phyloP scores from a whole-genome alignment of 306 rosid genomes.

The Phaseolus lunatus region DNA sequence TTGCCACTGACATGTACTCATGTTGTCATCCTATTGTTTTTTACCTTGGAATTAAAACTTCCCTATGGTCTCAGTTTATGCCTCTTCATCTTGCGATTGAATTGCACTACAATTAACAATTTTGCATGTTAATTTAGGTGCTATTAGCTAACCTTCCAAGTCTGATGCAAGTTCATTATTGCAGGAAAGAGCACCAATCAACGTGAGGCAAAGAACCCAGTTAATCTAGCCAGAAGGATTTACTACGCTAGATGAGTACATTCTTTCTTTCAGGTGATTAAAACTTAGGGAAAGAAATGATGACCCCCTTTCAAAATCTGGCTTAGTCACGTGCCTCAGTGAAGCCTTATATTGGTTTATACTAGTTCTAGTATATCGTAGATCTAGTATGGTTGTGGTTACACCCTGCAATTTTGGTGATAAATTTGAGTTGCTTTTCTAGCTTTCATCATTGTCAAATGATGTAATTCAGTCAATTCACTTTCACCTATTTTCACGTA shows the following conservation, averaged over 20 bases:
- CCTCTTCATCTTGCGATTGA: not conserved
- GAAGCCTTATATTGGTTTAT: not conserved
- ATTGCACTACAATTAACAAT: not conserved
- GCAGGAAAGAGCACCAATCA: conserved; percentile 52
- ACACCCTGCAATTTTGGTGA: conserved; percentile 12
- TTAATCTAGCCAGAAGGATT: conserved; percentile 42
- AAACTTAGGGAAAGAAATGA: not conserved
- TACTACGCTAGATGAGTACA: conserved; percentile 49
- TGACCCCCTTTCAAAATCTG: not conserved
- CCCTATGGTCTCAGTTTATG: not conserved
- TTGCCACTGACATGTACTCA: not conserved
- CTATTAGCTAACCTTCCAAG: not conserved
- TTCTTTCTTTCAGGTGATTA: not conserved
- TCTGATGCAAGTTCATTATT: conserved; percentile 37
- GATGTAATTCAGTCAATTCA: not conserved
- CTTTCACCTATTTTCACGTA: not conserved
- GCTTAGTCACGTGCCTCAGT: not conserved
- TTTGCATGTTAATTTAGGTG: not conserved
- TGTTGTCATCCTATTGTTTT: not conserved
- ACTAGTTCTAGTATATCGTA: not conserved
- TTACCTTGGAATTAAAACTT: conserved; percentile 19
- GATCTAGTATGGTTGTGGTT: not conserved
- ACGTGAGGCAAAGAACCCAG: conserved; percentile 25
- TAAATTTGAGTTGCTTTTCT: not conserved
- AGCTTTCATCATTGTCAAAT: not conserved